Conservation (phyloP, 179 eudicot genomes). For the Beta macrorhiza region DNA sequence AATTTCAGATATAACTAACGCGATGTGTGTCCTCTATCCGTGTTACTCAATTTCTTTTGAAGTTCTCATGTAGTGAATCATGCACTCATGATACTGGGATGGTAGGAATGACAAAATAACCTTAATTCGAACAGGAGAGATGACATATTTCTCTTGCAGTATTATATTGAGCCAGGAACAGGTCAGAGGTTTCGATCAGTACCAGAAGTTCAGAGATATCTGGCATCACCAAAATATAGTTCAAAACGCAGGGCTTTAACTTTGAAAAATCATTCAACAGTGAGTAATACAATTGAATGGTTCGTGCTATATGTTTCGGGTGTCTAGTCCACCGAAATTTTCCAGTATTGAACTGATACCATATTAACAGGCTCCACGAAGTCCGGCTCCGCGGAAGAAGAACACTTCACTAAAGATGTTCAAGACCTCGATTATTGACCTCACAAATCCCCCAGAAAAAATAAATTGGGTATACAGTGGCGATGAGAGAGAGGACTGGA, state of each 20-base stretch:
- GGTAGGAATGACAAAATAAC: not conserved
- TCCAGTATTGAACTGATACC: slow-evolving; percentile 5
- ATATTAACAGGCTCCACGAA: slow-evolving; percentile 31
- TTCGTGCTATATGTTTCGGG: slow-evolving; percentile 2
- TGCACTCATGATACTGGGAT: not conserved
- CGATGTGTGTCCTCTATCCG: not conserved
- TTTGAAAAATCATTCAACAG: slow-evolving; percentile 38
- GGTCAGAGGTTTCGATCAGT: slow-evolving; percentile 58
- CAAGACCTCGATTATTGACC: slow-evolving; percentile 35
- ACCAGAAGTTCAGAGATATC: slow-evolving; percentile 41
- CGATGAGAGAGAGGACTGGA: slow-evolving; percentile 54
- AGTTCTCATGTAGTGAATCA: not conserved
- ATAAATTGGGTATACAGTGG: slow-evolving; percentile 70
- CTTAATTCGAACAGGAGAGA: not conserved
- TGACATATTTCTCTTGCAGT: slow-evolving; percentile 48
- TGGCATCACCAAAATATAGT: slow-evolving; percentile 22
- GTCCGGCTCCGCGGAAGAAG: slow-evolving; percentile 39
- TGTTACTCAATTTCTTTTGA: not conserved
- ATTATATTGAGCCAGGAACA: slow-evolving; percentile 60
- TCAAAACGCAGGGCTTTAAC: slow-evolving; percentile 39
- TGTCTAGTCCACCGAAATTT: not conserved
- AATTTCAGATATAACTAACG: too few relatives aligned
- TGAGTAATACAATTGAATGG: slow-evolving; percentile 24
- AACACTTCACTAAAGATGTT: slow-evolving; percentile 28
- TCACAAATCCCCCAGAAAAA: slow-evolving; percentile 50